phyloP scores from a whole-genome alignment of 371 early-diverging fungal genomes.

The Mucor mucedo region DNA sequence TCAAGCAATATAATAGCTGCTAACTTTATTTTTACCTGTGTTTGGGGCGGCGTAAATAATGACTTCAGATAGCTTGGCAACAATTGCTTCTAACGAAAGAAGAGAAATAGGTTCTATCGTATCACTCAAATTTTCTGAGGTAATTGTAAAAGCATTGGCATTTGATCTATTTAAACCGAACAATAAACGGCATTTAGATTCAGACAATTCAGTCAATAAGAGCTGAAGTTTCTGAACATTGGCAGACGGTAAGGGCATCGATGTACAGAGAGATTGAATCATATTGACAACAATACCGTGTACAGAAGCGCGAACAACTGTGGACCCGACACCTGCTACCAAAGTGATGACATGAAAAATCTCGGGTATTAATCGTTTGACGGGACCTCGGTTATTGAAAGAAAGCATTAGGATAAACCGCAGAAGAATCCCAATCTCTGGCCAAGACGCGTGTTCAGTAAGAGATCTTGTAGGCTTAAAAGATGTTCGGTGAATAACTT shows the following conservation, averaged over 20 bases:
- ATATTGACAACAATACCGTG: constrained; percentile 90
- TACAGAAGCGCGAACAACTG: constrained; percentile 79
- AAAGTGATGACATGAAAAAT: constrained; percentile 80
- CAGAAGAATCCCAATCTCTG: constrained; percentile 81
- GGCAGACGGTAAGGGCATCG: constrained; percentile 59
- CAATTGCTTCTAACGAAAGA: constrained; percentile 75
- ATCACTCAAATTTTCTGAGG: constrained; percentile 65
- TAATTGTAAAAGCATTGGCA: constrained; percentile 69
- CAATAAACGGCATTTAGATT: constrained; percentile 71
- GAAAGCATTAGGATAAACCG: constrained; percentile 87
- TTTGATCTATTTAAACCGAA: constrained; percentile 76
- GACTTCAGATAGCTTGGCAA: constrained; percentile 75
- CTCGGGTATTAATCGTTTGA: constrained; percentile 79
- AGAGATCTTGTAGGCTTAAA: constrained; percentile 68
- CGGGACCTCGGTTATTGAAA: constrained; percentile 76
- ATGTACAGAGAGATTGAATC: constrained; percentile 82
- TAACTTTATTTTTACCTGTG: constrained; percentile 50
- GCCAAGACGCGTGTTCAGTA: constrained; percentile 82
- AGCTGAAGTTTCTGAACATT: constrained; percentile 58
- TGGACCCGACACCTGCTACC: constrained; percentile 80
- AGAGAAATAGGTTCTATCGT: constrained; percentile 68
- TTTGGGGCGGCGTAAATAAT: constrained; percentile 74
- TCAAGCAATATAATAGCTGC: neutral
- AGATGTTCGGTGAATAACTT: constrained; percentile 68
- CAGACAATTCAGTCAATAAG: constrained; percentile 67